Evolutionary conservation across 441 rosid species (phyloP).

Genomic region (Breynia disticha): DNA sequence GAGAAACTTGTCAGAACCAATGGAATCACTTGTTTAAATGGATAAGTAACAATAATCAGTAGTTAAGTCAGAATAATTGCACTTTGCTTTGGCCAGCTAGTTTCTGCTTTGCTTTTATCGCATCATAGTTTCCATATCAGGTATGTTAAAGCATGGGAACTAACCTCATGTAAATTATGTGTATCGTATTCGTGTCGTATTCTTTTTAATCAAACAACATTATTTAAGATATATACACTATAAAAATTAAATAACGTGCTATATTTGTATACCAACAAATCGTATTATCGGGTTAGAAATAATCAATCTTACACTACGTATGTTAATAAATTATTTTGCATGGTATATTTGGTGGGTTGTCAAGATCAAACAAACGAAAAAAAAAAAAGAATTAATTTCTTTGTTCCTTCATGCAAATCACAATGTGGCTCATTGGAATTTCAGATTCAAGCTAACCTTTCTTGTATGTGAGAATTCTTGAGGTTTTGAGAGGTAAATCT

Average conservation of each 20-base stretch:
- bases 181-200: no score
- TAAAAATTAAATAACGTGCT: no score
- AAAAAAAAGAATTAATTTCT: not conserved
- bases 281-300: no score
- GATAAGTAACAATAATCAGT: not conserved
- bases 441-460: not conserved
- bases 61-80: not conserved
- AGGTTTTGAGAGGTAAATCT: no score
- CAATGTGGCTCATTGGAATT: not conserved
- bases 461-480: not conserved
- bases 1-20: not conserved
- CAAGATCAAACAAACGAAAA: conserved; percentile 9
- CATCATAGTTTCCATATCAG: not conserved
- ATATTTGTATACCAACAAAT: no score
- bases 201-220: no score
- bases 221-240: no score
- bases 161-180: not conserved
- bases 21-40: not conserved
- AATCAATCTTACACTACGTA: no score
- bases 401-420: not conserved
- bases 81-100: not conserved
- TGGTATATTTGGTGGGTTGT: conserved; percentile 8
- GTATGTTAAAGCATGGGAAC: not conserved
- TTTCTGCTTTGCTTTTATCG: not conserved
- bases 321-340: not conserved